Evolutionary conservation across 257 asterid genomes (phyloP), one percentile per base, ranked within the genome.

Genomic region (Solanum stenotomum): DNA sequence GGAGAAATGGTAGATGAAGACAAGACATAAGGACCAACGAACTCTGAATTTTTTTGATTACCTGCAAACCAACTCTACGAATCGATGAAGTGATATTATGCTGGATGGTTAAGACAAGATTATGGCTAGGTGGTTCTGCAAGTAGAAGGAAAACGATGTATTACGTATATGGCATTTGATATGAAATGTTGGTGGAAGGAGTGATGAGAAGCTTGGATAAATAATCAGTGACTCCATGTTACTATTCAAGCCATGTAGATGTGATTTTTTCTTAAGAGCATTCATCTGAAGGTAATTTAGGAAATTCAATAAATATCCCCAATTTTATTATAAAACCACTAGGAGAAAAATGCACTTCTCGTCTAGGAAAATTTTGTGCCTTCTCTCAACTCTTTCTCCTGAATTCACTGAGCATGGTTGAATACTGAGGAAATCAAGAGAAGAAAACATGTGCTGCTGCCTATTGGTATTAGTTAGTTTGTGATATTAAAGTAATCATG

Each of bases 11-110:
- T 68, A 42, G 70, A 59, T 56, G 71, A 85, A 87, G 33, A 59
- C 29, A 20, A 87, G 74, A n/a, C 22, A 63, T 34, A 38, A 37
- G 49, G 42, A 38, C 61, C 31, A 87, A 61, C 8, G 42, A 18
- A 37, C 14, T 71, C 86, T 34, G 35, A 18, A 46, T 82, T 49
- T 49, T 49, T 20, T 82, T 37, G 22, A 83, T 42, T 89, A 97
- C 99, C 99, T 97, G 99, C 91, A 97, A 94, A 87, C 99, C 99
- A 78, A 97, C 99, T 81, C 90, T 94, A 86, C 97, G 98, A 88
- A 97, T 92, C 61, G 99, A 95, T 87, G 99, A 97, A 61, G 98
- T 96, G 93, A 97, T 94, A 87, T 91, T 93, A 84, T 97, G 99
- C 89, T 94, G 95, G 90, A 97, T 87, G 89, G 89, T 88, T 86